Base-by-base conservation (phyloP, 2,329 filamentous ascomycete species). In the Proliferodiscus dingleyae region DNA sequence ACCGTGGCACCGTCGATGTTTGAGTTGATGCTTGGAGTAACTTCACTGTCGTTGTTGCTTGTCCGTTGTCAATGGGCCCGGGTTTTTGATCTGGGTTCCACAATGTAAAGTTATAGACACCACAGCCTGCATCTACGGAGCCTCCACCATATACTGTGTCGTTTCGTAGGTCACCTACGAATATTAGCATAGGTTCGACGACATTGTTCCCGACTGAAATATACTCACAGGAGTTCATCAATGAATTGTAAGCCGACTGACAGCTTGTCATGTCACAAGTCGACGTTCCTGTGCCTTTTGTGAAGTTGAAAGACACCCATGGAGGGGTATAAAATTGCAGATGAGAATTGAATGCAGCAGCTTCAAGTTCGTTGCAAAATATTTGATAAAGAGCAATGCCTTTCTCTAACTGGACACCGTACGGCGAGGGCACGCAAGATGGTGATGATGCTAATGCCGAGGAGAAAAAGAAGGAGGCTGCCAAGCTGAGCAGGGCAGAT, bases 191-290 rank as follows among this genome's bases (percentile, higher is more conserved):
- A n/a, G n/a, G 18, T 34, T 13, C n/a, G n/a, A n/a, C n/a, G n/a
- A n/a, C n/a, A n/a, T n/a, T n/a, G n/a, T n/a, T n/a, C n/a, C n/a
- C n/a, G n/a, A n/a, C n/a, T n/a, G n/a, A n/a, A n/a, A n/a, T n/a
- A n/a, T n/a, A 46, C 49, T 43, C 41, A 51, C 49, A 52, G 8
- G 46, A 45, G 29, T 36, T 23, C 3, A 47, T 29, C 30, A 52
- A 28, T 4, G 39, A 26, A n/a, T 32, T 37, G 23, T 32, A 49
- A 24, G 40, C 43, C 11, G 43, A 38, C 6, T 43, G 21, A 34
- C 48, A 47, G 22, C 21, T 41, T 6, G 5, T 26, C 28, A 41
- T 16, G 22, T 34, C 22, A 30, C 50, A 52, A 22, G 26, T 43
- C 16, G 22, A 22, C 34, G 36, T 11, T 13, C 15, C 24, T 8